A percentile compares a stretch with the other conserved stretches of the same genome.
These are phyloP conservation scores for Rhynchosporium secalis DNA, from an alignment of 2,329 filamentous ascomycete species.

Conservation along the genomic window DNA sequence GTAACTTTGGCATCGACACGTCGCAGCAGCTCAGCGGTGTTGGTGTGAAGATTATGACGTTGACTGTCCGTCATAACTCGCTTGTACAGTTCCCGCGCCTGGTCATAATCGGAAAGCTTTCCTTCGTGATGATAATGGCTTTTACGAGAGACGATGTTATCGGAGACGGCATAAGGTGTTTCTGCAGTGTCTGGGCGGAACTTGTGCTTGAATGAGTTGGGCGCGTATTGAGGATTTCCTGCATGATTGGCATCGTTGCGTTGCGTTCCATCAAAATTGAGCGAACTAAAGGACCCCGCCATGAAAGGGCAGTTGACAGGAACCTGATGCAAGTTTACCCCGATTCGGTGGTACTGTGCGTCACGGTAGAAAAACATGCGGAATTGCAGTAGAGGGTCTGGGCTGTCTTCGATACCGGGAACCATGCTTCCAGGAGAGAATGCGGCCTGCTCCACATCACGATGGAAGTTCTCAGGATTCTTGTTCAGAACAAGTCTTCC, in stretches of 20 bases:
- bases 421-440: background rate
- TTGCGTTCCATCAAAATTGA: background rate
- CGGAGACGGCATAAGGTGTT: background rate
- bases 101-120: background rate
- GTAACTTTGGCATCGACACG: background rate
- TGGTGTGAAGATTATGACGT: background rate
- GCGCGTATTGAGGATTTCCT: background rate
- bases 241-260: background rate
- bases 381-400: background rate
- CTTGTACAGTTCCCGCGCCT: background rate
- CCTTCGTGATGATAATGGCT: background rate
- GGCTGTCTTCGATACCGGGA: background rate
- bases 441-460: background rate
- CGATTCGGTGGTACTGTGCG: background rate
- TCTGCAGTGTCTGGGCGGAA: background rate
- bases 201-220: conserved; percentile 1
- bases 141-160: background rate
- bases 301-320: background rate
- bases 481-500: background rate
- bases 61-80: conserved; percentile 1
- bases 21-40: background rate
- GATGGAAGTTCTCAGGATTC: background rate
- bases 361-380: background rate
- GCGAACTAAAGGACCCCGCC: background rate
- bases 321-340: background rate